These are phyloP conservation scores for Reticulascus tulasneorum DNA, from an alignment of 2,329 filamentous ascomycete genomes.

Conservation along the genomic window DNA sequence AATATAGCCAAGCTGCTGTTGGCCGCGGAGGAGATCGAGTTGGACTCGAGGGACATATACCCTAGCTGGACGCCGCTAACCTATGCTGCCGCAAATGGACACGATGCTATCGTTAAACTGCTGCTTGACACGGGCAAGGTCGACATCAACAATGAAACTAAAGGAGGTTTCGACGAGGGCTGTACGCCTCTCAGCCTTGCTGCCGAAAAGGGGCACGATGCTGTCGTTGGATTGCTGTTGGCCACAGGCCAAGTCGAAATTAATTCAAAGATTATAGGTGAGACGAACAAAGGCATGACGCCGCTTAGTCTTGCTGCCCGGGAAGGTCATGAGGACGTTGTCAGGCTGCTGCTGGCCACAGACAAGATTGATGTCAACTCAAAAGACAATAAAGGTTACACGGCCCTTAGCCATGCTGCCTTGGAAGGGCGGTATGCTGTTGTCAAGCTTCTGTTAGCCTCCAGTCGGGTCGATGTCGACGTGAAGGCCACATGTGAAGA, in stretches of 20 bases:
- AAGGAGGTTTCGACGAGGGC: too few species aligned
- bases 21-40: conserved; percentile 9
- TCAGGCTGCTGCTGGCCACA: conserved; percentile 15
- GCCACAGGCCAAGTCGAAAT: background rate
- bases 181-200: background rate
- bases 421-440: too few species aligned
- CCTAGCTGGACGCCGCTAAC: conserved; percentile 9
- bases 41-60: conserved; percentile 4
- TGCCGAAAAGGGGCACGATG: background rate
- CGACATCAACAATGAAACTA: conserved; percentile 11
- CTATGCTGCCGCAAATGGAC: conserved; percentile 11
- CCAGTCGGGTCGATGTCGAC: background rate
- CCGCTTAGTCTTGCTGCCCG: conserved; percentile 16
- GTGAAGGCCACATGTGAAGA: background rate
- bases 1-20: conserved; percentile 15
- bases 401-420: too few species aligned
- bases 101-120: conserved; percentile 9
- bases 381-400: too few species aligned
- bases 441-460: too few species aligned
- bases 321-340: conserved; percentile 6
- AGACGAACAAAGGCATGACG: conserved; percentile 12
- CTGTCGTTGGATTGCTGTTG: background rate
- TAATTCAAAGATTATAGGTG: conserved; percentile 2
- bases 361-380: conserved; percentile 11
- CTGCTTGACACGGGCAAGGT: conserved; percentile 11